Conservation (phyloP, 352 stramenopile species). For the Pythium scleroteichum region DNA sequence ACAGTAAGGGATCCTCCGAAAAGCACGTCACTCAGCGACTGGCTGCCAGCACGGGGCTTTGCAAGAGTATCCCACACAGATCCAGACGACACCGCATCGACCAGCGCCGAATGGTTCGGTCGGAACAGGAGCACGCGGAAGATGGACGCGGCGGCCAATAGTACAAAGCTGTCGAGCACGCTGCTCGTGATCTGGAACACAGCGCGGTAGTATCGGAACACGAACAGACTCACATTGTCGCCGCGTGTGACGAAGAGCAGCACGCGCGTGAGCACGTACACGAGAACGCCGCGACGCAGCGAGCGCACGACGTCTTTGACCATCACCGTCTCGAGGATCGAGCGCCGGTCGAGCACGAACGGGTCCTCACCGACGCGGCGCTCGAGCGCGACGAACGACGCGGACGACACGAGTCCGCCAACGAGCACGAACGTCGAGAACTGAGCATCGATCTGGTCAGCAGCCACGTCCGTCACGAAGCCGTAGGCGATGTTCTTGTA, state of each 20-base stretch:
- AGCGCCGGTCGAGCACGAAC: constrained; percentile 34
- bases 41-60: constrained; percentile 11
- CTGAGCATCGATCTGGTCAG: constrained; percentile 19
- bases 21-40: constrained; percentile 20
- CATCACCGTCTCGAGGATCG: constrained; percentile 27
- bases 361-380: constrained; percentile 26
- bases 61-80: constrained; percentile 27
- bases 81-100: constrained; percentile 10
- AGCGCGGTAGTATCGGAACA: constrained; percentile 26
- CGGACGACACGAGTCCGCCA: constrained; percentile 27
- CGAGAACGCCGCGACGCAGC: constrained; percentile 24
- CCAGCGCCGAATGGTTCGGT: constrained; percentile 24
- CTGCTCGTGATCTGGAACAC: constrained; percentile 32
- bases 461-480: constrained; percentile 16
- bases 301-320: constrained; percentile 27
- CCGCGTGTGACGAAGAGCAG: constrained; percentile 29
- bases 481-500: constrained; percentile 21
- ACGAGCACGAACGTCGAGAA: constrained; percentile 25
- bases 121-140: constrained; percentile 36
- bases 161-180: constrained; percentile 31
- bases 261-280: constrained; percentile 21
- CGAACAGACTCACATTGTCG: constrained; percentile 26
- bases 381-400: constrained; percentile 30
- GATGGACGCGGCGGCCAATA: constrained; percentile 26
- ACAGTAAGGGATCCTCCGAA: constrained; percentile 23